A percentile compares a stretch with the other conserved stretches of the same genome.
These are phyloP conservation scores for Malus asiatica DNA, from an alignment of 306 rosid genomes.

Conservation along the genomic window DNA sequence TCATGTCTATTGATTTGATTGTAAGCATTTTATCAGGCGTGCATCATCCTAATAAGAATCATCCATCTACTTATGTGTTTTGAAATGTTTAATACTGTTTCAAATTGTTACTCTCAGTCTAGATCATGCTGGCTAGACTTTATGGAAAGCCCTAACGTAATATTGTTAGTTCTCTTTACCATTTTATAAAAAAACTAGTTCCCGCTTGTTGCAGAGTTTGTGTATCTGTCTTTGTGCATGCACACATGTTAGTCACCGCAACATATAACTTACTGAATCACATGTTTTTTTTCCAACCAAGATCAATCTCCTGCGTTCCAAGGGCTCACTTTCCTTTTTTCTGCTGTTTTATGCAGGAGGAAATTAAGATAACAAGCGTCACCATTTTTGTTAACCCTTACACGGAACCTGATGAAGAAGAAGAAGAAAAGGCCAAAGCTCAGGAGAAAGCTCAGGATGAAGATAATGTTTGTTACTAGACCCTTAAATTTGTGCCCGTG, in stretches of 20 bases:
- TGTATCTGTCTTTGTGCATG: not conserved
- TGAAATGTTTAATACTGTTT: not conserved
- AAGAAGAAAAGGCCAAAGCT: slow-evolving; percentile 38
- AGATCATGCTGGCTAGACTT: not conserved
- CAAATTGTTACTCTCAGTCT: not conserved
- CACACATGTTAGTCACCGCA: not conserved
- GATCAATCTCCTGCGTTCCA: not conserved
- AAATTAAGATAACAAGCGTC: slow-evolving; percentile 75
- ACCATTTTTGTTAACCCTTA: slow-evolving; percentile 81
- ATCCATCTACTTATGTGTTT: not conserved
- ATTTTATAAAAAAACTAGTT: not conserved
- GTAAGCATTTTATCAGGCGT: not conserved
- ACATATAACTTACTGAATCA: not conserved
- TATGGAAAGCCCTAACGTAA: not conserved
- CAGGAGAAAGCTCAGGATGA: slow-evolving; percentile 68
- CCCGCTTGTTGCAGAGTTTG: not conserved
- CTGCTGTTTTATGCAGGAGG: slow-evolving; percentile 56
- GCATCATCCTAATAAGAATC: not conserved
- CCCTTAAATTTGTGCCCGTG: slow-evolving; percentile 6
- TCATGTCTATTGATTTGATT: not conserved
- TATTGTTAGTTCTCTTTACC: not conserved
- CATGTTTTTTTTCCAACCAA: not conserved
- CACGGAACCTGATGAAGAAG: slow-evolving; percentile 85
- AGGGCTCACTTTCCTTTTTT: slow-evolving; percentile 7
- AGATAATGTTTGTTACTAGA: slow-evolving; percentile 56